These are phyloP conservation scores for Cercospora canescens DNA, from an alignment of 2,329 filamentous ascomycete species.

Conservation along the genomic window DNA sequence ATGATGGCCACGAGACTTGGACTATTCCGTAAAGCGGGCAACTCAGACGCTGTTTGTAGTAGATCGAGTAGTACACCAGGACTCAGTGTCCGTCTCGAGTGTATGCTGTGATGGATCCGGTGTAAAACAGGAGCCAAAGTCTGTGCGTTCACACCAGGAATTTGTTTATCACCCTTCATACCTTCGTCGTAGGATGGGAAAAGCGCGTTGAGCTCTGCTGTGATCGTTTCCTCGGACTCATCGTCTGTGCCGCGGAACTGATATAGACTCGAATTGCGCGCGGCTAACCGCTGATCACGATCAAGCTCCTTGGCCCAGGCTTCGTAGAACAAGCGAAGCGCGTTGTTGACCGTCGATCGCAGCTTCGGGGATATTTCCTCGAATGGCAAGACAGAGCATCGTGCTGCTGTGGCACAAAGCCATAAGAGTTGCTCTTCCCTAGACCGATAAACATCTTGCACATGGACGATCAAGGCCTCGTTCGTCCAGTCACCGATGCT, in stretches of 20 bases:
- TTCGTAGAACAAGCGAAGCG: constrained; percentile 72
- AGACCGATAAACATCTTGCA: constrained; percentile 13
- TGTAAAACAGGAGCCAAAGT: constrained; percentile 27
- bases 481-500: constrained; percentile 22
- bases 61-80: constrained; percentile 21
- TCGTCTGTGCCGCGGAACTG: constrained; percentile 77
- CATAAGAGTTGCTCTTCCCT: constrained; percentile 28
- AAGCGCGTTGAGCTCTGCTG: constrained; percentile 73
- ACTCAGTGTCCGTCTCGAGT: constrained; percentile 2
- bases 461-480: constrained; percentile 26
- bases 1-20: constrained; percentile 10
- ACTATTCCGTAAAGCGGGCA: background rate
- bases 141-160: constrained; percentile 19
- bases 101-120: constrained; percentile 24
- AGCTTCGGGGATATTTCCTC: constrained; percentile 16
- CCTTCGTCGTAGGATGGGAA: constrained; percentile 76
- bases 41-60: constrained; percentile 12
- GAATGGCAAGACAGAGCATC: constrained; percentile 18
- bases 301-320: constrained; percentile 79
- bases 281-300: constrained; percentile 72
- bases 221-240: constrained; percentile 72
- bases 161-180: background rate
- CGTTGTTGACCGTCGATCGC: constrained; percentile 59
- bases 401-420: constrained; percentile 25
- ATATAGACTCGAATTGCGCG: constrained; percentile 75